Percentiles rank a stretch among this genome's conserved stretches.
These are phyloP conservation scores for Aspergillus arachidicola DNA, from an alignment of 2,329 filamentous ascomycete genomes.

Conservation along the genomic window DNA sequence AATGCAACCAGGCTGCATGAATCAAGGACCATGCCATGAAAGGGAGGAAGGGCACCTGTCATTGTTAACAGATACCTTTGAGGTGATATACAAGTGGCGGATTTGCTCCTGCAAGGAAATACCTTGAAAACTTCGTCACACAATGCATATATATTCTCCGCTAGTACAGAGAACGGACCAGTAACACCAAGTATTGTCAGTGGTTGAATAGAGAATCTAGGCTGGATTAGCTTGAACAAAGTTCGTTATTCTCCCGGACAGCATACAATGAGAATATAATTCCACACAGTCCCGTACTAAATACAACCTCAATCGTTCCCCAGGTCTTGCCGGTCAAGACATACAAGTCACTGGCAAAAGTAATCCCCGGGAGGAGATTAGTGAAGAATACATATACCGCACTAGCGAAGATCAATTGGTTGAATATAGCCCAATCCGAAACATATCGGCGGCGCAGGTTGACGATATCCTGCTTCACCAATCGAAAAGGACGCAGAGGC, in stretches of 20 bases:
- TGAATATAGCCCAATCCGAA: conserved; percentile 62
- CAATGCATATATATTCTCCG: conserved; percentile 65
- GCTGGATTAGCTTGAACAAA: background rate
- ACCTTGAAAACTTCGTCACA: conserved; percentile 58
- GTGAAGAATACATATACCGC: conserved; percentile 69
- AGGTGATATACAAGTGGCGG: too few species aligned
- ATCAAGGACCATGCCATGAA: conserved; percentile 71
- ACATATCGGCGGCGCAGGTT: conserved; percentile 53
- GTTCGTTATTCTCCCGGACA: background rate
- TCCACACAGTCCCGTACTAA: conserved; percentile 66
- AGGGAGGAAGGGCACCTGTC: conserved; percentile 57
- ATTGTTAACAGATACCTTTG: background rate
- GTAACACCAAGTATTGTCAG: conserved; percentile 68
- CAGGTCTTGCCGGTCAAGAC: conserved; percentile 64
- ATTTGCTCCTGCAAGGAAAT: background rate
- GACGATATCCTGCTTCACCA: conserved; percentile 53
- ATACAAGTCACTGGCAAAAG: conserved; percentile 67
- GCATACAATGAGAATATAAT: conserved; percentile 62
- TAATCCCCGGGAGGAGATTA: conserved; percentile 67
- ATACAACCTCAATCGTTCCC: conserved; percentile 69
- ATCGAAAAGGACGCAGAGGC: conserved; percentile 55
- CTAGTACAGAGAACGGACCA: conserved; percentile 67
- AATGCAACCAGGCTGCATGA: conserved; percentile 67
- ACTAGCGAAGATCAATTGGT: conserved; percentile 65
- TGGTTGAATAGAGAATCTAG: conserved; percentile 61